Evolutionary conservation across 2,329 filamentous ascomycete species (phyloP).

Genomic region (Akanthomyces muscarius): DNA sequence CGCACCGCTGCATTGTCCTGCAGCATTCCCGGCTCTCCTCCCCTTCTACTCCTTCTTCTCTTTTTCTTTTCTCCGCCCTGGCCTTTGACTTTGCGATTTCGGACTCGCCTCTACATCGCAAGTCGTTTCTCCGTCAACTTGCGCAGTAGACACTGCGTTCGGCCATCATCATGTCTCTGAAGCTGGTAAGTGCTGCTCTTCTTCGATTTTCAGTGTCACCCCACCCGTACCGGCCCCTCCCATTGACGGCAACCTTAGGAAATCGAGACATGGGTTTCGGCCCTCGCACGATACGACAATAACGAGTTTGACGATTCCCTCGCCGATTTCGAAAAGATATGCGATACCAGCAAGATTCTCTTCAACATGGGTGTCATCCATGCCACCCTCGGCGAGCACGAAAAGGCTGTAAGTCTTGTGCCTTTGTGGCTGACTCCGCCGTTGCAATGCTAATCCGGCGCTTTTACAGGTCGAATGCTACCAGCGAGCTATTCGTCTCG

Average conservation of each 20-base stretch:
- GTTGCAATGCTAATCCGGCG: conserved; percentile 13
- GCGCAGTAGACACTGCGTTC: conserved; percentile 18
- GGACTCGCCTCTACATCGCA: background rate
- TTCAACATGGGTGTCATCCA: conserved; percentile 99
- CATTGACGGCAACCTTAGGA: conserved; percentile 53
- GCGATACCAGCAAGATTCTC: conserved; percentile 94
- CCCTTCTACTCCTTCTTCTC: conserved; percentile 5
- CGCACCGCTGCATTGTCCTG: conserved; percentile 15
- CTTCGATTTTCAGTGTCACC: background rate
- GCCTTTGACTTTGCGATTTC: background rate
- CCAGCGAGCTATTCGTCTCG: conserved; percentile 82
- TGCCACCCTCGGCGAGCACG: conserved; percentile 92
- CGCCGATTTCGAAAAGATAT: conserved; percentile 76
- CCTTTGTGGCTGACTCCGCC: conserved; percentile 12
- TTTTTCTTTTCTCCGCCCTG: conserved; percentile 4
- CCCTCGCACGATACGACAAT: conserved; percentile 88
- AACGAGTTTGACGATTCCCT: conserved; percentile 94
- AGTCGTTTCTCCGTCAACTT: background rate
- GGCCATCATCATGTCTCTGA: conserved; percentile 51
- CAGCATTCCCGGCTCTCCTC: conserved; percentile 6
- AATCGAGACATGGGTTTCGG: conserved; percentile 97
- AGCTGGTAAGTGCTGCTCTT: conserved; percentile 45
- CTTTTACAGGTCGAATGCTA: conserved; percentile 78
- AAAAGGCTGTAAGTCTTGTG: conserved; percentile 73
- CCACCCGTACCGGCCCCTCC: background rate